A percentile compares a stretch with the other conserved stretches of the same genome.
phyloP scores from a whole-genome alignment of 2,329 filamentous ascomycete species.

The Simplicillium sp. region DNA sequence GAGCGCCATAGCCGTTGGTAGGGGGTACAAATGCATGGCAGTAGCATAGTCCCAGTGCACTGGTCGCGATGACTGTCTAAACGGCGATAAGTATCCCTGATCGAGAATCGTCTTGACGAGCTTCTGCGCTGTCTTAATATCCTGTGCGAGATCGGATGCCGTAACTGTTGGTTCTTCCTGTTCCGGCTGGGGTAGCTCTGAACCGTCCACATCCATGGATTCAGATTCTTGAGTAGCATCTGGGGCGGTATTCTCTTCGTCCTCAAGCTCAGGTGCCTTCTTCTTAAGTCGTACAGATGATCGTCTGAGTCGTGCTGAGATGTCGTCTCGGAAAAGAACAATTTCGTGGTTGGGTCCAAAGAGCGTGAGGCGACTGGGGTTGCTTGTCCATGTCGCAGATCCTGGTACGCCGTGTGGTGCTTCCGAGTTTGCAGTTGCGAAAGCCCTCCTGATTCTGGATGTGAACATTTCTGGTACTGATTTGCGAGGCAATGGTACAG shows the following conservation, averaged over 20 bases:
- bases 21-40: slow-evolving; percentile 72
- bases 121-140: slow-evolving; percentile 55
- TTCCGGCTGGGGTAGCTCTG: slow-evolving; percentile 2
- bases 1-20: slow-evolving; percentile 76
- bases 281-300: slow-evolving; percentile 62
- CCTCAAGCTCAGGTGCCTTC: slow-evolving; percentile 22
- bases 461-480: slow-evolving; percentile 84
- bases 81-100: slow-evolving; percentile 82
- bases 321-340: slow-evolving; percentile 78
- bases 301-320: slow-evolving; percentile 68
- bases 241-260: slow-evolving; percentile 16
- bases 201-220: slow-evolving; percentile 30
- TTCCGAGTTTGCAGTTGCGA: slow-evolving; percentile 69
- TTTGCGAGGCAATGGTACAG: slow-evolving; percentile 59
- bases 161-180: slow-evolving; percentile 7
- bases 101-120: slow-evolving; percentile 88
- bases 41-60: slow-evolving; percentile 83
- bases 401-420: slow-evolving; percentile 37
- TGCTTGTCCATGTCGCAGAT: slow-evolving; percentile 76
- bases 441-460: slow-evolving; percentile 70
- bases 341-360: slow-evolving; percentile 88
- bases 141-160: slow-evolving; percentile 28
- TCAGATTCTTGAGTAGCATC: slow-evolving; percentile 13
- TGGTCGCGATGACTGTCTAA: slow-evolving; percentile 68
- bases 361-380: slow-evolving; percentile 71